Percentiles rank a stretch among this genome's conserved stretches.
Conservation (phyloP, 306 rosid genomes). For the Trifolium dubium region DNA sequence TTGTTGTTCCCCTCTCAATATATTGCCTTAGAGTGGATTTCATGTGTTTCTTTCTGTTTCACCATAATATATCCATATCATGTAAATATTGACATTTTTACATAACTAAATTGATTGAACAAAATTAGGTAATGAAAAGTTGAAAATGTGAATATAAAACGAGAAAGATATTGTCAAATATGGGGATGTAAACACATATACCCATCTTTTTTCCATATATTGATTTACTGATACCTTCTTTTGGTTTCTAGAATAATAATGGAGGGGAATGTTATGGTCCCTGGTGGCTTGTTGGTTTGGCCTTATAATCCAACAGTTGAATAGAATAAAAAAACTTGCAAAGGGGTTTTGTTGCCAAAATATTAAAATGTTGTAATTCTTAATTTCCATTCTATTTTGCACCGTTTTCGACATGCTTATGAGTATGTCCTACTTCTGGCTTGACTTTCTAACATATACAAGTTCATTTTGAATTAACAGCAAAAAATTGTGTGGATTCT, state of each 20-base stretch:
- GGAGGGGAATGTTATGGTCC: not conserved
- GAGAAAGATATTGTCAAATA: not conserved
- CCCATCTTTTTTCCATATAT: constrained; percentile 1
- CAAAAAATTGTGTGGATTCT: not conserved
- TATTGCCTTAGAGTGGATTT: constrained; percentile 26
- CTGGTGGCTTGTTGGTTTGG: not conserved
- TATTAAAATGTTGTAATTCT: not conserved
- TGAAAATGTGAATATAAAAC: not conserved
- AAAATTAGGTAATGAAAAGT: not conserved
- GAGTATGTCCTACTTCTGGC: constrained; percentile 7
- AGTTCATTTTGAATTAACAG: constrained; percentile 18
- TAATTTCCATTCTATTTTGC: not conserved
- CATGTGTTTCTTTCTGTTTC: constrained; percentile 12
- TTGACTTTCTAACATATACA: not conserved
- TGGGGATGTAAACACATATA: constrained; percentile 1
- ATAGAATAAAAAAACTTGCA: not conserved
- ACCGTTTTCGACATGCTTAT: not conserved
- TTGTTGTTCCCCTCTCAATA: constrained; percentile 35
- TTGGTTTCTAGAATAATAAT: constrained; percentile 3
- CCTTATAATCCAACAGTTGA: not conserved
- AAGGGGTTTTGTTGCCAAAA: not conserved
- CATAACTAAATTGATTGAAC: not conserved
- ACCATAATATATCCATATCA: constrained; percentile 9
- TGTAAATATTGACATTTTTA: constrained; percentile 27
- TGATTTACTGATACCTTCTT: not conserved